Percentiles rank a stretch among this genome's conserved stretches.
Conservation (phyloP, 2,329 filamentous ascomycete genomes). For the Leptographium radiaticola region DNA sequence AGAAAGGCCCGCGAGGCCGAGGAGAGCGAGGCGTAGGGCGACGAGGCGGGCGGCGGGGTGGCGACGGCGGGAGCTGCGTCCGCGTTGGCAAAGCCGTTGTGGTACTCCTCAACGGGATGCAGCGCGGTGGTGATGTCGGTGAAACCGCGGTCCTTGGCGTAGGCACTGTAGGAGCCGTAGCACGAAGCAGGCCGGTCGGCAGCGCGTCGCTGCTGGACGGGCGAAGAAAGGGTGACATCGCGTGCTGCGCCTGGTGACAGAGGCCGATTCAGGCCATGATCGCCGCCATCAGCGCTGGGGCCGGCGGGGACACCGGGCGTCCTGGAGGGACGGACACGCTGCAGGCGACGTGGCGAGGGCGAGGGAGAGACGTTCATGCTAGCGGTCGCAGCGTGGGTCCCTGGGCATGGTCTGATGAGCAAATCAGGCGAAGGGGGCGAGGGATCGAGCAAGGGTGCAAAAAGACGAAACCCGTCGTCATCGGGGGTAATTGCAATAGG, state of each 20-base stretch:
- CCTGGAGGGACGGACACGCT: neutral
- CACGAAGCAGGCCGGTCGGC: neutral
- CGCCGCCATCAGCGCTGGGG: neutral
- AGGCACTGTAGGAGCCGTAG: neutral
- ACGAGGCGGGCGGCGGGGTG: neutral
- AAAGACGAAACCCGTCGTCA: neutral
- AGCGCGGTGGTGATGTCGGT: constrained; percentile 1
- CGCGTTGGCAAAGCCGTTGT: constrained; percentile 18
- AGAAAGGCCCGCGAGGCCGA: constrained; percentile 11
- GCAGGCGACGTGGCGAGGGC: constrained; percentile 7
- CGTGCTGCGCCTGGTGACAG: neutral
- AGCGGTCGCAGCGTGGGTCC: neutral
- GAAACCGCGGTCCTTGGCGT: constrained; percentile 2
- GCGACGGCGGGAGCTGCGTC: constrained; percentile 9
- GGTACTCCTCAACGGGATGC: constrained; percentile 19
- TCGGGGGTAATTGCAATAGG: neutral
- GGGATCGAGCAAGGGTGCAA: neutral
- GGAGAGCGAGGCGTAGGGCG: constrained; percentile 7
- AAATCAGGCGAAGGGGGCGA: neutral
- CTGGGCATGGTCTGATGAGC: constrained; percentile 25
- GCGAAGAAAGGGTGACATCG: neutral
- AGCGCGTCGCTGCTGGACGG: too few species aligned
- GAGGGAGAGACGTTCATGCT: constrained; percentile 6
- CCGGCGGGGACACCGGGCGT: neutral
- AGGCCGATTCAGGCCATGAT: neutral